Conservation (phyloP, 345 rosid species). For the Eucalyptus decipiens region DNA sequence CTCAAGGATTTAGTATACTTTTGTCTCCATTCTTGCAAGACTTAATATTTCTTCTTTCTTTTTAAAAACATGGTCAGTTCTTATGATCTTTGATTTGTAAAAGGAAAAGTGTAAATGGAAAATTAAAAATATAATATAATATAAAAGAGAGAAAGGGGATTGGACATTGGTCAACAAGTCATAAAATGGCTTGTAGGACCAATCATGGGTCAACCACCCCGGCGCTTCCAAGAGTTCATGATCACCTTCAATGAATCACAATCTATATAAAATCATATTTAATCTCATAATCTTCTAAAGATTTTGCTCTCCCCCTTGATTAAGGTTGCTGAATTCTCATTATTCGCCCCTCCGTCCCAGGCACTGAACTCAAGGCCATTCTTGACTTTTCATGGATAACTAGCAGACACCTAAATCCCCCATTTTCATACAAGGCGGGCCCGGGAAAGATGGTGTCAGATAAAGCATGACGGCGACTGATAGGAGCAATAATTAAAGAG, state of each 20-base stretch:
- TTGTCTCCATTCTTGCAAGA: not conserved
- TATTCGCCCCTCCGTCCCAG: not conserved
- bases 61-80: fast-evolving
- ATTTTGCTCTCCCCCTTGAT: not conserved
- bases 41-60: not conserved
- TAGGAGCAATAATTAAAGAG: not conserved
- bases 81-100: not conserved
- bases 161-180: not conserved
- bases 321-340: not conserved
- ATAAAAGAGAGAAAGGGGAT: not conserved
- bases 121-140: not conserved
- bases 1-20: not conserved
- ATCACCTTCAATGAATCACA: not conserved
- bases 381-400: not conserved
- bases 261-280: not conserved
- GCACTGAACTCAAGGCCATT: not conserved
- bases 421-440: not conserved
- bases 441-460: not conserved
- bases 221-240: not conserved
- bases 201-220: not conserved
- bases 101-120: not conserved
- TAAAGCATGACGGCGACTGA: not conserved
- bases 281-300: not conserved
- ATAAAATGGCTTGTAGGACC: not conserved
- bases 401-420: not conserved